Conservation (phyloP, 768 basidiomycete species). For the Lactifluus volemus region DNA sequence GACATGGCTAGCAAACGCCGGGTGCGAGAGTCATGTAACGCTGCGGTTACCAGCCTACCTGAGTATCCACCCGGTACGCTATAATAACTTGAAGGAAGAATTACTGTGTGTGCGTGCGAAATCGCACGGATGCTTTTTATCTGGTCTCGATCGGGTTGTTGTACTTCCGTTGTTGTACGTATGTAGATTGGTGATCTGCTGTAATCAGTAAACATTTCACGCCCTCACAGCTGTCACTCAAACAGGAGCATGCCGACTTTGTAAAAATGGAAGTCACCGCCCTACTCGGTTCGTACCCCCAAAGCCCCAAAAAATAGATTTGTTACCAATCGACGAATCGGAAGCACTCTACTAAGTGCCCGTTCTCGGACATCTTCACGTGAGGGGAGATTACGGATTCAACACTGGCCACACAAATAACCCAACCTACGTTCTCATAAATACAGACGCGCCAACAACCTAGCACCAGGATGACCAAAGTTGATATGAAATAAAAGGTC, state of each 20-base stretch:
- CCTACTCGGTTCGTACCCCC: too few relatives aligned
- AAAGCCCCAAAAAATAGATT: too few relatives aligned
- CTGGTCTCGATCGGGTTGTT: background rate
- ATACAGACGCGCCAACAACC: background rate
- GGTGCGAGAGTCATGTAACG: slow-evolving; percentile 72
- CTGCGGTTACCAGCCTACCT: slow-evolving; percentile 60
- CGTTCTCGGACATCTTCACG: background rate
- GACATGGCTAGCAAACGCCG: slow-evolving; percentile 65
- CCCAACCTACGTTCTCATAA: slow-evolving; percentile 1
- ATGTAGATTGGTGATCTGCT: background rate
- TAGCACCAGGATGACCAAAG: background rate
- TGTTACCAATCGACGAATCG: background rate
- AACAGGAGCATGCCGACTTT: background rate
- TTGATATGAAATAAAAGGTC: background rate
- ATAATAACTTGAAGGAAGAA: slow-evolving; percentile 1
- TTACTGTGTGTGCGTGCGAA: background rate
- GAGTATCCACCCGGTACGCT: slow-evolving; percentile 52
- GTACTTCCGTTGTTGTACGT: background rate
- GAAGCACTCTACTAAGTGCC: background rate
- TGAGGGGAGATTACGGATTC: background rate
- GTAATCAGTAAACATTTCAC: background rate
- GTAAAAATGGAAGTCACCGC: background rate
- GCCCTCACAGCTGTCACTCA: too few relatives aligned
- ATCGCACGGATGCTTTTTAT: background rate
- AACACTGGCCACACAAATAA: background rate